A percentile compares a stretch with the other conserved stretches of the same genome.
phyloP scores from a whole-genome alignment of 1,284 basidiomycete species.

The Puccinia horiana region DNA sequence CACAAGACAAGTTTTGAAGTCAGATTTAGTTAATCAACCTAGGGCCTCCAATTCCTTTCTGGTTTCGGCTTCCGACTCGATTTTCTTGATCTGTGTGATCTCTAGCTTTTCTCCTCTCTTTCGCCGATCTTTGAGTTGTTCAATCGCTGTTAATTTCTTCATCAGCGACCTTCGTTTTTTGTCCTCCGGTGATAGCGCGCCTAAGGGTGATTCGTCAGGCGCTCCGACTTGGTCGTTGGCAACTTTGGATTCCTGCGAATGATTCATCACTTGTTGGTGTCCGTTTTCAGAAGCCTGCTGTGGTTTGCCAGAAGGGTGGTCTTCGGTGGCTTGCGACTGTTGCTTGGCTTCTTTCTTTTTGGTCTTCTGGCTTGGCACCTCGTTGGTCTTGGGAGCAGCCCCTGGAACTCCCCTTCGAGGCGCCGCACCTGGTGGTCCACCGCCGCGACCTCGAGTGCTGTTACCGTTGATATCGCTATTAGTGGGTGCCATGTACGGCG shows the following conservation, averaged over 20 bases:
- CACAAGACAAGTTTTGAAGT: background rate
- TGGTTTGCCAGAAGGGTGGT: background rate
- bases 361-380: background rate
- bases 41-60: constrained; percentile 55
- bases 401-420: constrained; percentile 50
- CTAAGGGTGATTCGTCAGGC: constrained; percentile 34
- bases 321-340: background rate
- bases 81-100: constrained; percentile 76
- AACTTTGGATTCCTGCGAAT: background rate
- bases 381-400: constrained; percentile 30
- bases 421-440: constrained; percentile 47
- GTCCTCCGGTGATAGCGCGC: constrained; percentile 55
- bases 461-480: constrained; percentile 16
- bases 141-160: constrained; percentile 70
- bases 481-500: constrained; percentile 53
- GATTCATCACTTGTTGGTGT: background rate
- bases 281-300: background rate
- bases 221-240: background rate
- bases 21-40: constrained; percentile 38
- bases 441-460: constrained; percentile 32
- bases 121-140: constrained; percentile 60
- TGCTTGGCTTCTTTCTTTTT: constrained; percentile 13
- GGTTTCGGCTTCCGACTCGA: constrained; percentile 59
- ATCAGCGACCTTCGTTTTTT: constrained; percentile 65
- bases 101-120: constrained; percentile 60